phyloP scores from a whole-genome alignment of 2,329 filamentous ascomycete genomes.

The Trichoderma breve region DNA sequence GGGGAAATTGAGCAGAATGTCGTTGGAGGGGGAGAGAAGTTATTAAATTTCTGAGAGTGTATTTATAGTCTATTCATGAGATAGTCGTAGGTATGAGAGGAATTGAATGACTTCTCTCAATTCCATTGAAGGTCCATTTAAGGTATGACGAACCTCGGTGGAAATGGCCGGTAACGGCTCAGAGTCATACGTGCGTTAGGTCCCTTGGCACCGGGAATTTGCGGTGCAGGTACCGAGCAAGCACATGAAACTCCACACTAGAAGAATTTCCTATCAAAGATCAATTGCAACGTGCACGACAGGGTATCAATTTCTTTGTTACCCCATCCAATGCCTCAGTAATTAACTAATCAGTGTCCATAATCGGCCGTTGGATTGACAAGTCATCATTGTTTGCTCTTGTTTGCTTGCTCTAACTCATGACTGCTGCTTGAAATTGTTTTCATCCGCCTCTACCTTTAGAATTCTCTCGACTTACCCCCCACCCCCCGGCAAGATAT shows the following conservation, averaged over 20 bases:
- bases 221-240: not conserved
- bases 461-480: not conserved
- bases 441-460: not conserved
- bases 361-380: not conserved
- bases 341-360: not conserved
- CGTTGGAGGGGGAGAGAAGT: not conserved
- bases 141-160: not conserved
- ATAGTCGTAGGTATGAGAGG: not conserved
- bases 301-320: not conserved
- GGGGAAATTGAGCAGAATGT: not conserved
- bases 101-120: not conserved
- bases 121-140: not conserved
- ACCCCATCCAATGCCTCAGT: not conserved
- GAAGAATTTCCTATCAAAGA: not conserved
- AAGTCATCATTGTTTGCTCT: not conserved
- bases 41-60: not conserved
- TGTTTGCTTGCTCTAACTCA: not conserved
- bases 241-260: not conserved
- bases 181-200: not conserved
- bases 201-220: not conserved
- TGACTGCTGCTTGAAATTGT: not conserved
- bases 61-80: not conserved
- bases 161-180: constrained; percentile 3
- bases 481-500: not conserved
- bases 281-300: not conserved